These are phyloP conservation scores for Fusarium kyushuense DNA, from an alignment of 2,329 filamentous ascomycete genomes.

Conservation along the genomic window DNA sequence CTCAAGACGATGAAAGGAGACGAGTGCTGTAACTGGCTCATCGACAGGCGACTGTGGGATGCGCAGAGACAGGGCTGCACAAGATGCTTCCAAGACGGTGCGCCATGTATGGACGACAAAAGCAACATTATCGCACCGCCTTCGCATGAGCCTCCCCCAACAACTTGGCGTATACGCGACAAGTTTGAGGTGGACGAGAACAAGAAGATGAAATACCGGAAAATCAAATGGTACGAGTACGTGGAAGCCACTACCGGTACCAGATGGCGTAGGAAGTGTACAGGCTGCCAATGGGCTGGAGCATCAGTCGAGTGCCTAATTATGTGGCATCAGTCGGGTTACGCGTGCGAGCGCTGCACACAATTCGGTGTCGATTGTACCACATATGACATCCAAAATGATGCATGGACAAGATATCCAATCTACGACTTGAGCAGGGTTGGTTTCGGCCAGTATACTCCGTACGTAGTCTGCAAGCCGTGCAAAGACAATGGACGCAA, in stretches of 20 bases:
- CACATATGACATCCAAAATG: not conserved
- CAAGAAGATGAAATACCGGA: not conserved
- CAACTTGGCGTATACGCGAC: constrained; percentile 12
- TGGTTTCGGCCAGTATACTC: constrained; percentile 49
- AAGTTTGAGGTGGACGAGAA: constrained; percentile 8
- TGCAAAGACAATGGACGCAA: constrained; percentile 27
- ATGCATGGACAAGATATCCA: not conserved
- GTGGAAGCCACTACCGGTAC: not conserved
- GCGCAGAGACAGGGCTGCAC: constrained; percentile 1
- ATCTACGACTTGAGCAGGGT: constrained; percentile 49
- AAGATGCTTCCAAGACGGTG: constrained; percentile 10
- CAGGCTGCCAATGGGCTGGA: constrained; percentile 8
- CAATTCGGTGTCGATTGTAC: constrained; percentile 51
- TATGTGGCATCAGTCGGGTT: not conserved
- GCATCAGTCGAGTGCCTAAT: constrained; percentile 10
- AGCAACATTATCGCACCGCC: not conserved
- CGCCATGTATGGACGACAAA: constrained; percentile 23
- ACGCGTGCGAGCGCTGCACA: constrained; percentile 45
- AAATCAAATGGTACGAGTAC: constrained; percentile 13
- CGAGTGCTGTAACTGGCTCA: constrained; percentile 30
- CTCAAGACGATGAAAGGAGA: not conserved
- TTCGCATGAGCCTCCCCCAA: not conserved
- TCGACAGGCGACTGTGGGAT: constrained; percentile 24
- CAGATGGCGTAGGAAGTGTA: constrained; percentile 29
- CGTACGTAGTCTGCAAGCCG: constrained; percentile 44